These are phyloP conservation scores for Pisolithus sp. DNA, from an alignment of 768 basidiomycete species.

Conservation along the genomic window DNA sequence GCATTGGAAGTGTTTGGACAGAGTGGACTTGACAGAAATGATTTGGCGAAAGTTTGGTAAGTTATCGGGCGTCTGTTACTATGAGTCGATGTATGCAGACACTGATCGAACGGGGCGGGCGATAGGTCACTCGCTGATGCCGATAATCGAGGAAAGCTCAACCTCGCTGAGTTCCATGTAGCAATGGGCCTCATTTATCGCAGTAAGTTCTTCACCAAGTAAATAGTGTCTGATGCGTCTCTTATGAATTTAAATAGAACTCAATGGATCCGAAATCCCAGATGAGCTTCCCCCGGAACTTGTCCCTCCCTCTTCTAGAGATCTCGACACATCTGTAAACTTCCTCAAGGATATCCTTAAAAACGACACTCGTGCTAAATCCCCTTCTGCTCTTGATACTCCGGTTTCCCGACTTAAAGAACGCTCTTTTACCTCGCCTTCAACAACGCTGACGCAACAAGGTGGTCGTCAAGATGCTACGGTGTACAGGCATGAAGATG, in stretches of 20 bases:
- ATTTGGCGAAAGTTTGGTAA: conserved; percentile 90
- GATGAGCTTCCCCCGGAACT: conserved; percentile 83
- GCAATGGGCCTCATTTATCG: conserved; percentile 98
- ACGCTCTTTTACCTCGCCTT: conserved; percentile 60
- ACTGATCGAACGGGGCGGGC: not conserved
- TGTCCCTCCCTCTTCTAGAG: conserved; percentile 83
- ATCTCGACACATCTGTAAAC: conserved; percentile 84
- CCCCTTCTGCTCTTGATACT: conserved; percentile 45
- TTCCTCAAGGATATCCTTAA: conserved; percentile 83
- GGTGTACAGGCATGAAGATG: conserved; percentile 79
- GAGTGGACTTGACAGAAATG: conserved; percentile 83
- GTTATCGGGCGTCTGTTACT: conserved; percentile 20
- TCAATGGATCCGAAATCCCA: conserved; percentile 91
- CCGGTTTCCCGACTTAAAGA: conserved; percentile 59
- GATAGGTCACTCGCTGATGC: conserved; percentile 85
- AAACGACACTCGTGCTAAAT: conserved; percentile 74
- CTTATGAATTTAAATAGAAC: conserved; percentile 38
- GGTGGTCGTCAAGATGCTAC: conserved; percentile 79
- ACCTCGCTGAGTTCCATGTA: conserved; percentile 93
- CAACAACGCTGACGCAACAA: conserved; percentile 40
- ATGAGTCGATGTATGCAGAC: not conserved
- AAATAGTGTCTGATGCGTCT: not conserved
- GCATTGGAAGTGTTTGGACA: conserved; percentile 93
- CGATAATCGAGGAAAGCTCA: conserved; percentile 92
- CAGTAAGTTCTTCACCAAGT: conserved; percentile 47